Evolutionary conservation across 805 yeast species (phyloP).

Genomic region (Groenewaldozyma salmanticensis): DNA sequence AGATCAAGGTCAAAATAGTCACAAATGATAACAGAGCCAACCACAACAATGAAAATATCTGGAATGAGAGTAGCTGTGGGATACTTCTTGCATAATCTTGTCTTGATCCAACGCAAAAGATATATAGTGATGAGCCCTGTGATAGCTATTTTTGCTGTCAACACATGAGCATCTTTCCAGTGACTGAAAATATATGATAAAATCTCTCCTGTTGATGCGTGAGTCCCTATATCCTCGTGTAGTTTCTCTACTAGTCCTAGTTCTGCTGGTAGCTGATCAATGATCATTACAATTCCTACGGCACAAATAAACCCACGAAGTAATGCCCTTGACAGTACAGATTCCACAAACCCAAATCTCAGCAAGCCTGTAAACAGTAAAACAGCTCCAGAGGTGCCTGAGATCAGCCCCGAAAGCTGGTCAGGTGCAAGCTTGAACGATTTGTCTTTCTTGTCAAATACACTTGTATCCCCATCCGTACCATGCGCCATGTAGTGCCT

Average conservation of each 20-base stretch:
- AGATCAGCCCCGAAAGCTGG: conserved; percentile 55
- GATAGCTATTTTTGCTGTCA: conserved; percentile 55
- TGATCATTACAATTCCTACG: conserved; percentile 74
- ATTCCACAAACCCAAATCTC: conserved; percentile 80
- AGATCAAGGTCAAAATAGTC: conserved; percentile 26
- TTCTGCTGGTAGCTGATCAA: conserved; percentile 64
- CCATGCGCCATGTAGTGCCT: conserved; percentile 34
- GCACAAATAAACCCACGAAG: conserved; percentile 79
- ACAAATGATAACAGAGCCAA: conserved; percentile 47
- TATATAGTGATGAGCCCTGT: conserved; percentile 40
- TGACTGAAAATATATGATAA: conserved; percentile 45
- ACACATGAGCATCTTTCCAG: conserved; percentile 37
- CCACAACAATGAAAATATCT: conserved; percentile 72
- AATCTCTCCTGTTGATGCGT: conserved; percentile 67
- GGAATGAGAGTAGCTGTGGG: conserved; percentile 59
- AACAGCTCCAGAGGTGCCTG: conserved; percentile 67
- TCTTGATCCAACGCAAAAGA: conserved; percentile 33
- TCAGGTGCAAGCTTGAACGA: conserved; percentile 31
- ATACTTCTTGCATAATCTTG: conserved; percentile 25
- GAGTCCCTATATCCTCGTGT: conserved; percentile 31
- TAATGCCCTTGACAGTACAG: conserved; percentile 65
- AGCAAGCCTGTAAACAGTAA: conserved; percentile 65
- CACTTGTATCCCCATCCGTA: neutral
- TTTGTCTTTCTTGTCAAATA: conserved; percentile 1
- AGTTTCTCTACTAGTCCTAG: conserved; percentile 49